Evolutionary conservation across 208 protist genomes (phyloP).

Genomic region (Leishmania aethiopica): DNA sequence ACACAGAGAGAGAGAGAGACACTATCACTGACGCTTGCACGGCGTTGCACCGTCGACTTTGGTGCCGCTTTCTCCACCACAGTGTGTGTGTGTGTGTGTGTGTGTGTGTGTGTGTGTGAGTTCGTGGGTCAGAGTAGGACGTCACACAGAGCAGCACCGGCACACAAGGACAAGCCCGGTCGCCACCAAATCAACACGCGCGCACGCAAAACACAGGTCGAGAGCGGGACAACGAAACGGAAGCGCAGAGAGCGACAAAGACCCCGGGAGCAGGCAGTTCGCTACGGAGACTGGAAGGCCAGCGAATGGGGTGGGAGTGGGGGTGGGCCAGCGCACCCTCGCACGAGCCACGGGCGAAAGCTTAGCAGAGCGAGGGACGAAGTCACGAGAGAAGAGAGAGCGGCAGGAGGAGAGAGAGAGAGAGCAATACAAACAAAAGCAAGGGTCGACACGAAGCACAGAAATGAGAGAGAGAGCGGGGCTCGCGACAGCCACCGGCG

Average conservation of each 20-base stretch:
- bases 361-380: background rate
- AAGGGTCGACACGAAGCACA: background rate
- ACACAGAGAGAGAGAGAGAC: background rate
- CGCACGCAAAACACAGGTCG: background rate
- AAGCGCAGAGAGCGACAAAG: background rate
- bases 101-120: too few species aligned
- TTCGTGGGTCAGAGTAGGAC: background rate
- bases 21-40: background rate
- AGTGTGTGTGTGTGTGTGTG: background rate
- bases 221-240: background rate
- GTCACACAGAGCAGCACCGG: background rate
- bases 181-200: background rate
- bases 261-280: background rate
- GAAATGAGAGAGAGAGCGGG: background rate
- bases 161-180: background rate
- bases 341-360: background rate
- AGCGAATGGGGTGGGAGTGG: background rate
- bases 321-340: background rate
- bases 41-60: background rate
- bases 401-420: background rate
- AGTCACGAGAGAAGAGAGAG: background rate
- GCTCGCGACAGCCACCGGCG: background rate
- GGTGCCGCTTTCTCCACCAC: background rate
- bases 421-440: background rate
- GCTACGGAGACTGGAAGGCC: background rate